Conservation (phyloP, 202 grass and related monocot genomes). For the Dendrocalamus latiflorus region DNA sequence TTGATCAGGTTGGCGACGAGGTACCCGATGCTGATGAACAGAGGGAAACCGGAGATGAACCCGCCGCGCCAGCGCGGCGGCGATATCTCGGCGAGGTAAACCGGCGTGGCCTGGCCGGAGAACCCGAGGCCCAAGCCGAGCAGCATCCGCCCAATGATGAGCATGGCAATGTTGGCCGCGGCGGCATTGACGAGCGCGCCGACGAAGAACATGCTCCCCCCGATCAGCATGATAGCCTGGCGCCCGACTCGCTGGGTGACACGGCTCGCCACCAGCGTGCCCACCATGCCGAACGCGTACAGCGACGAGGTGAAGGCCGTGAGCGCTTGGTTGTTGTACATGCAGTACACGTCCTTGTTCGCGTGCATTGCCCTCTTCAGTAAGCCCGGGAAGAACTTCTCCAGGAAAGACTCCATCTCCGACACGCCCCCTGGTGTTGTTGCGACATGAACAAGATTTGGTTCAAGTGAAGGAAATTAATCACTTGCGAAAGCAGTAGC, state of each 20-base stretch:
- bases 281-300: conserved; percentile 68
- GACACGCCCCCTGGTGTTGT: conserved; percentile 61
- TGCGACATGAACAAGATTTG: neutral
- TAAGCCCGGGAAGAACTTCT: conserved; percentile 68
- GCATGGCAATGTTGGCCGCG: conserved; percentile 74
- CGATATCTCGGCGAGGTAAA: conserved; percentile 87
- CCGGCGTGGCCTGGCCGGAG: conserved; percentile 78
- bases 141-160: conserved; percentile 66
- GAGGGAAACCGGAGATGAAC: conserved; percentile 69
- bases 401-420: conserved; percentile 80
- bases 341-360: conserved; percentile 67
- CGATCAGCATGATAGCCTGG: conserved; percentile 57
- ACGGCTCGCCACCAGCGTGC: conserved; percentile 61
- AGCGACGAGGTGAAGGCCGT: conserved; percentile 90
- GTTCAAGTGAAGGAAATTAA: neutral
- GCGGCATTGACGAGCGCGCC: conserved; percentile 64
- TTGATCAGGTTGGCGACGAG: conserved; percentile 74
- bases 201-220: conserved; percentile 54
- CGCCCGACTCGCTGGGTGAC: conserved; percentile 59
- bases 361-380: conserved; percentile 30
- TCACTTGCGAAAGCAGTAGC: neutral
- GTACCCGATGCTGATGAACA: conserved; percentile 72
- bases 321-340: conserved; percentile 68
- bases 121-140: conserved; percentile 87
- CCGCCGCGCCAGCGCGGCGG: conserved; percentile 69